Conservation (phyloP, 2,329 filamentous ascomycete genomes). For the Cercospora sp. region DNA sequence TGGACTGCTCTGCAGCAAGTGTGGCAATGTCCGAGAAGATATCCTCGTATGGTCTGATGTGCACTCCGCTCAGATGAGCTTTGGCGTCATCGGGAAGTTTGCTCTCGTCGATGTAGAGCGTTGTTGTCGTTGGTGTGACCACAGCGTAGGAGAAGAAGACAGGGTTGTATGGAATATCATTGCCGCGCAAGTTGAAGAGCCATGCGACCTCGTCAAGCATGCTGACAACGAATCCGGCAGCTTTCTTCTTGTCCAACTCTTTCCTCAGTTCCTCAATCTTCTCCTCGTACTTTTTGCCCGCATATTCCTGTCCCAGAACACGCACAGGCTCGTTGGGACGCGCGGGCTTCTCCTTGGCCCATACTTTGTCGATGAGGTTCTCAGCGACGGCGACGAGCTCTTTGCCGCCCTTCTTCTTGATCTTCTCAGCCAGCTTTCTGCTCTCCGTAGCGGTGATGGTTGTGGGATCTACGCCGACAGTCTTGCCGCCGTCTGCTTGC, state of each 20-base stretch:
- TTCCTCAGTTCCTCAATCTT: slow-evolving; percentile 88
- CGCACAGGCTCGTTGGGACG: slow-evolving; percentile 75
- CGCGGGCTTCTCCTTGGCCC: slow-evolving; percentile 71
- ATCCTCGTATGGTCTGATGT: slow-evolving; percentile 75
- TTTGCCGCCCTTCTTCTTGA: slow-evolving; percentile 80
- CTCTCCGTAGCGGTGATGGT: slow-evolving; percentile 74
- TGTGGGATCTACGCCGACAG: slow-evolving; percentile 86
- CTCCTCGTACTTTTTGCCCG: slow-evolving; percentile 77
- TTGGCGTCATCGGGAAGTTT: slow-evolving; percentile 72
- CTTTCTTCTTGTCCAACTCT: slow-evolving; percentile 87
- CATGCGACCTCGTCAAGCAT: slow-evolving; percentile 97
- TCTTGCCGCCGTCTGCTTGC: slow-evolving; percentile 79
- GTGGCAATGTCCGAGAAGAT: slow-evolving; percentile 77
- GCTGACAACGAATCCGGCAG: slow-evolving; percentile 82
- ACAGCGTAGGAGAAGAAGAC: slow-evolving; percentile 98
- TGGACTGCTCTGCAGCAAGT: slow-evolving; percentile 52
- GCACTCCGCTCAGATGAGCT: slow-evolving; percentile 69
- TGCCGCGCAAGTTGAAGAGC: slow-evolving; percentile 96
- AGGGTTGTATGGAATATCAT: slow-evolving; percentile 94
- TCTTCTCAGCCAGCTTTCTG: slow-evolving; percentile 77
- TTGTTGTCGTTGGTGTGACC: slow-evolving; percentile 72
- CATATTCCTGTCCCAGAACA: slow-evolving; percentile 68
- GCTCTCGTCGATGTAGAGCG: slow-evolving; percentile 77
- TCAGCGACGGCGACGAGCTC: slow-evolving; percentile 72
- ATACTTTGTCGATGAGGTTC: slow-evolving; percentile 90